Conservation (phyloP, 306 rosid species). For the Sindora glabra region DNA sequence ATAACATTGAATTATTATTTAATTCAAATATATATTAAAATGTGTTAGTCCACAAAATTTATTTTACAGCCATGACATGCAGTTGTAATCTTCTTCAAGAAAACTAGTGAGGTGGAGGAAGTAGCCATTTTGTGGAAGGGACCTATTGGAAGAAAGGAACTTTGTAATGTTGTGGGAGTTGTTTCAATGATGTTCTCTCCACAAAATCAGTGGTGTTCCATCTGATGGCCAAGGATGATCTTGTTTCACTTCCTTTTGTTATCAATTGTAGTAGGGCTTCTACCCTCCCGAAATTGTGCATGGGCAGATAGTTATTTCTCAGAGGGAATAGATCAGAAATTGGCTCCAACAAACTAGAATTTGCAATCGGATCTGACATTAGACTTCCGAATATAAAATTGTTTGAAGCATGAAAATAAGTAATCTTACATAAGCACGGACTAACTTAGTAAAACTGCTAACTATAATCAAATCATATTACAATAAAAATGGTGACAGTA, state of each 20-base stretch:
- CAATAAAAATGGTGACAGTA: too few species aligned
- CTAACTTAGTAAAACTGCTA: too few species aligned
- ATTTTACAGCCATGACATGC: neutral
- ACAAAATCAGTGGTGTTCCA: conserved; percentile 19
- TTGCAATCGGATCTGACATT: neutral
- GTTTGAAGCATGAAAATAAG: too few species aligned
- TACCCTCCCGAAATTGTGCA: neutral
- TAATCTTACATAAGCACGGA: too few species aligned
- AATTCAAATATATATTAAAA: too few species aligned
- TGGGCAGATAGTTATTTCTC: conserved; percentile 28
- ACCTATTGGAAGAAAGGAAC: conserved; percentile 13
- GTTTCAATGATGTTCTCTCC: neutral
- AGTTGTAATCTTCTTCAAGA: neutral
- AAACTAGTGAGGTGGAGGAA: neutral
- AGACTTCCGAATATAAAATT: too few species aligned
- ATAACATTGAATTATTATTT: too few species aligned
- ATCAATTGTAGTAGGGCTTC: neutral
- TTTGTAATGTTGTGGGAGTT: conserved; percentile 1
- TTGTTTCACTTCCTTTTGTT: neutral
- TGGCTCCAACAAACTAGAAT: neutral
- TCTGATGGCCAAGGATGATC: conserved; percentile 14
- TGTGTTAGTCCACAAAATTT: too few species aligned
- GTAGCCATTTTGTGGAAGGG: conserved; percentile 16
- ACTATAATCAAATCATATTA: too few species aligned
- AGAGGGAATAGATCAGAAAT: conserved; percentile 15